Evolutionary conservation across 2,329 filamentous ascomycete species (phyloP).

Genomic region (Stachybotrys elegans): DNA sequence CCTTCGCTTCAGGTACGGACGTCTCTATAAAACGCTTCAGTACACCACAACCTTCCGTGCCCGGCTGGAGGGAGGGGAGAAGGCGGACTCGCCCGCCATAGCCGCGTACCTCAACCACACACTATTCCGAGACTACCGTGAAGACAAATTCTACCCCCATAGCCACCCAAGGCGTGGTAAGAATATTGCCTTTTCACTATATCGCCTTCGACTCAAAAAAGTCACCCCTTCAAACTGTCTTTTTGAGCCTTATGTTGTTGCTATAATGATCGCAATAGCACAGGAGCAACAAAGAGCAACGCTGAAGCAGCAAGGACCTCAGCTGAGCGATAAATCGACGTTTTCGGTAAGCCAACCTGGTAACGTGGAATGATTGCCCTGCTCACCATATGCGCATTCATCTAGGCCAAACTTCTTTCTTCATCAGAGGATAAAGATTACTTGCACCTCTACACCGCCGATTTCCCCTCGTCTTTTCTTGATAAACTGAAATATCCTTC

Average conservation of each 20-base stretch:
- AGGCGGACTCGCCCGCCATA: not conserved
- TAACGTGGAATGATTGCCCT: not conserved
- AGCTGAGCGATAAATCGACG: not conserved
- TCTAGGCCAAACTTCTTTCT: constrained; percentile 1
- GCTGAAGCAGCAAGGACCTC: not conserved
- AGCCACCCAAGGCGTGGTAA: not conserved
- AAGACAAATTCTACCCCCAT: not conserved
- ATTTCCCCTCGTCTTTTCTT: constrained; percentile 4
- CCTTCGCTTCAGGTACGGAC: too few species aligned
- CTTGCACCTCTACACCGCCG: constrained; percentile 7
- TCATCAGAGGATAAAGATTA: not conserved
- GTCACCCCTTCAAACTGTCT: not conserved
- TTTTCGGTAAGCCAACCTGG: not conserved
- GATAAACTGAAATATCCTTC: constrained; percentile 5
- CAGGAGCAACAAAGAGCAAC: not conserved
- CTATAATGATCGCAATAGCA: not conserved
- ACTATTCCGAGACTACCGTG: not conserved
- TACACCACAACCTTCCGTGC: too few species aligned
- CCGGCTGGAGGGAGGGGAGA: too few species aligned
- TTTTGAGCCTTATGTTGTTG: not conserved
- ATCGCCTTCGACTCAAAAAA: not conserved
- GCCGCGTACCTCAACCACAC: not conserved
- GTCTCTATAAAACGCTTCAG: too few species aligned
- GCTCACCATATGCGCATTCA: not conserved
- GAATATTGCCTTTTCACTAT: not conserved